Evolutionary conservation across 371 early-diverging fungal genomes (phyloP).

Genomic region (Apophysomyces ossiformis): DNA sequence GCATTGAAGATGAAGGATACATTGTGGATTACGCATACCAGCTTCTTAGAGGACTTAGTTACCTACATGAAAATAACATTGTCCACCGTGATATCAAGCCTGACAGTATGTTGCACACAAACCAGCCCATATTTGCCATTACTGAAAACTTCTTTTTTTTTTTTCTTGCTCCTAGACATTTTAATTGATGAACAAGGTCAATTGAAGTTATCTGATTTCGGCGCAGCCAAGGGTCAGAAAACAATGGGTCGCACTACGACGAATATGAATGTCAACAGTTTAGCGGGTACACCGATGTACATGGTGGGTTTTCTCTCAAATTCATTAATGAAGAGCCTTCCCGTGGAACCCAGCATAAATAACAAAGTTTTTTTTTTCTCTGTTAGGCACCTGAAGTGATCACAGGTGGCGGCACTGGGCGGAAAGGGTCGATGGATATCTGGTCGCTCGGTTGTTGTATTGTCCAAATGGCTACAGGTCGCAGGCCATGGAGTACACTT

Average conservation of each 20-base stretch:
- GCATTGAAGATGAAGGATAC: conserved; percentile 76
- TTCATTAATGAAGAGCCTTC: background rate
- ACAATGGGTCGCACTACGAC: conserved; percentile 69
- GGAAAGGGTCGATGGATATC: conserved; percentile 88
- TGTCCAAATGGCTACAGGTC: conserved; percentile 94
- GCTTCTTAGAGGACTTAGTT: conserved; percentile 87
- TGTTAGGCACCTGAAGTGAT: conserved; percentile 90
- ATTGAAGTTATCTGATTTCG: conserved; percentile 90
- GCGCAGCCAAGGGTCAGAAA: conserved; percentile 83
- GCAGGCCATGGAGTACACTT: conserved; percentile 90
- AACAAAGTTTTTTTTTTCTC: too few relatives aligned
- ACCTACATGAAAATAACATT: conserved; percentile 85
- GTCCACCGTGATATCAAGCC: conserved; percentile 95
- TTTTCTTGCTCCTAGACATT: conserved; percentile 58
- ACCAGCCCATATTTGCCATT: background rate
- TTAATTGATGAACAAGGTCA: conserved; percentile 79
- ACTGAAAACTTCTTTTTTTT: background rate
- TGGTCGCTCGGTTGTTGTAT: conserved; percentile 96
- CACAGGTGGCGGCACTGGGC: conserved; percentile 75
- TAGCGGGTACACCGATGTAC: conserved; percentile 97
- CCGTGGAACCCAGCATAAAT: background rate
- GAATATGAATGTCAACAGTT: conserved; percentile 65
- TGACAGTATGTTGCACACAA: conserved; percentile 62
- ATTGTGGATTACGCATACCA: conserved; percentile 82
- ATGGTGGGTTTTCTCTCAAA: conserved; percentile 58